These are phyloP conservation scores for Annulohypoxylon maeteangense DNA, from an alignment of 495 filamentous ascomycete species.

Conservation along the genomic window DNA sequence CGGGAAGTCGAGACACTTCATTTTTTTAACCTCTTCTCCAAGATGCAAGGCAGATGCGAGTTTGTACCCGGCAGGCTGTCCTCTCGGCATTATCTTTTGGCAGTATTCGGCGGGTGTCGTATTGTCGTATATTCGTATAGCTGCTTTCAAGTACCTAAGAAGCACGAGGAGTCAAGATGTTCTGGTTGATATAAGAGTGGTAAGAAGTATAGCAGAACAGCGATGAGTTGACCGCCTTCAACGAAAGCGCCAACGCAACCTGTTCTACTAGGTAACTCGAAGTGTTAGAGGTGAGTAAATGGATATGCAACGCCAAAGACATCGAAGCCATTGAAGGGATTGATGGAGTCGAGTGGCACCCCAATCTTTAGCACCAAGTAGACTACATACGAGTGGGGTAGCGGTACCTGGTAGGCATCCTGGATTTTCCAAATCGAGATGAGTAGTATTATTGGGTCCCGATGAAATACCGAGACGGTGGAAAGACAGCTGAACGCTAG, in stretches of 20 bases:
- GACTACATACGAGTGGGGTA: neutral
- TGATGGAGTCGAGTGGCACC: neutral
- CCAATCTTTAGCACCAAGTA: neutral
- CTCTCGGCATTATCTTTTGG: neutral
- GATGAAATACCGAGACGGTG: neutral
- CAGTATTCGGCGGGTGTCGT: neutral
- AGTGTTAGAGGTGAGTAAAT: neutral
- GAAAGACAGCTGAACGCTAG: neutral
- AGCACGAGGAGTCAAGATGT: neutral
- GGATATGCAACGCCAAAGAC: neutral
- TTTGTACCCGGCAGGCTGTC: neutral
- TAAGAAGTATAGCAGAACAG: neutral
- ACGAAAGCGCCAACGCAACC: neutral
- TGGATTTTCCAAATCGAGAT: neutral
- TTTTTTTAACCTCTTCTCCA: neutral
- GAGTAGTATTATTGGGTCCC: neutral
- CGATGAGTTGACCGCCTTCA: neutral
- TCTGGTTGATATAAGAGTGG: neutral
- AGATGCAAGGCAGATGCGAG: neutral
- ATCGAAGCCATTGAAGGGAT: neutral
- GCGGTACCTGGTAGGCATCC: too few relatives aligned
- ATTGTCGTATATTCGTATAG: too few relatives aligned
- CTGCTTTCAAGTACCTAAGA: slow-evolving; percentile 5
- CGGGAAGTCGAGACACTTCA: slow-evolving; percentile 4
- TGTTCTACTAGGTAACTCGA: neutral